Conservation (phyloP, 306 rosid species). For the Lablab purpureus region DNA sequence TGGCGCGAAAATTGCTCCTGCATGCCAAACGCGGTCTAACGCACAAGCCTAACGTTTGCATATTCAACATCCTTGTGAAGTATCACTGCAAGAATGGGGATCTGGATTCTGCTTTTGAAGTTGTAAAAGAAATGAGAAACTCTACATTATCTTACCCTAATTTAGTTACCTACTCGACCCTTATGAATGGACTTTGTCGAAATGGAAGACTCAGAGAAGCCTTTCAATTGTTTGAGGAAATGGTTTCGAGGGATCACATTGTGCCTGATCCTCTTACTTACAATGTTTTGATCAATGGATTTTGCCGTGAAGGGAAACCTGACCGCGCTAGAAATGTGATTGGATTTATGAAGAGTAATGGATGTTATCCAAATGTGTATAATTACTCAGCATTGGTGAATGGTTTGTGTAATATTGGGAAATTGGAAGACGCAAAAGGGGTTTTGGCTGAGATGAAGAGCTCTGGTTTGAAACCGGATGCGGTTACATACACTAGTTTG, state of each 20-base stretch:
- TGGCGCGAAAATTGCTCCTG: conserved; percentile 70
- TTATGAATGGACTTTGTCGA: conserved; percentile 78
- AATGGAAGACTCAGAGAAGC: conserved; percentile 81
- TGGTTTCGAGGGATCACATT: conserved; percentile 70
- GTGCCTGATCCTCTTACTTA: conserved; percentile 79
- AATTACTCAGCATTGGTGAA: conserved; percentile 78
- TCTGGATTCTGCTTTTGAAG: conserved; percentile 79
- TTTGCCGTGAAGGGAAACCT: conserved; percentile 69
- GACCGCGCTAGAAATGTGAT: conserved; percentile 71
- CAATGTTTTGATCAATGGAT: conserved; percentile 79
- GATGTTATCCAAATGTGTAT: conserved; percentile 75
- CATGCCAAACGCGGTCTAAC: conserved; percentile 62
- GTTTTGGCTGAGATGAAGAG: conserved; percentile 67
- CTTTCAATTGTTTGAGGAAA: conserved; percentile 79
- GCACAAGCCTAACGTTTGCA: conserved; percentile 75
- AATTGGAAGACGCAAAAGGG: conserved; percentile 64
- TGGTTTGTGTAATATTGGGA: conserved; percentile 69
- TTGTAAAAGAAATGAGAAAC: conserved; percentile 75
- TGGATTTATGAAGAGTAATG: conserved; percentile 80
- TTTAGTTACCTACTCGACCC: conserved; percentile 80
- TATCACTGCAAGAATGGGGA: conserved; percentile 84
- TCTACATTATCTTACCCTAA: conserved; percentile 71
- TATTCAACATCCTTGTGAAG: conserved; percentile 84
- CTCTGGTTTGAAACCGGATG: conserved; percentile 70
- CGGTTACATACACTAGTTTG: conserved; percentile 71